These are phyloP conservation scores for Quercus wislizeni DNA, from an alignment of 306 rosid species.

Conservation along the genomic window DNA sequence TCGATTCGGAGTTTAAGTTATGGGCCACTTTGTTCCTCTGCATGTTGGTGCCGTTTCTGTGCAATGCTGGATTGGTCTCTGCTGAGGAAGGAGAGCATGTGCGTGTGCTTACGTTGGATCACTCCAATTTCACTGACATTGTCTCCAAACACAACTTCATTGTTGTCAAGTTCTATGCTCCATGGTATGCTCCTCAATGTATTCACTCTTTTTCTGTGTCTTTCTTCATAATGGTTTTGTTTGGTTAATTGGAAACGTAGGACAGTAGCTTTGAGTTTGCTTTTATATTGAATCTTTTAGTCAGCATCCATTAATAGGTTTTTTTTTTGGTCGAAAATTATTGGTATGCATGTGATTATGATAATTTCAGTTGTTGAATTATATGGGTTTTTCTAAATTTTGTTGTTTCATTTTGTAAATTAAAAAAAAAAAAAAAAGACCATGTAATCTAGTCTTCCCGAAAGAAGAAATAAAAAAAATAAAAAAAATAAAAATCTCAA, in stretches of 20 bases:
- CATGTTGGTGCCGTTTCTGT: background rate
- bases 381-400: background rate
- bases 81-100: conserved; percentile 73
- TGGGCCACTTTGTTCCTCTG: background rate
- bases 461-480: no score
- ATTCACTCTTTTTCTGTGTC: background rate
- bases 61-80: background rate
- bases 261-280: background rate
- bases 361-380: background rate
- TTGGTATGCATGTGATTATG: background rate
- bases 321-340: no score
- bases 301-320: no score
- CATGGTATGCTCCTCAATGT: conserved; percentile 45
- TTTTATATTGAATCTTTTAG: no score
- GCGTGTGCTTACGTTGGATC: conserved; percentile 75
- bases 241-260: background rate
- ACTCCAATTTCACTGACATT: conserved; percentile 71
- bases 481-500: no score
- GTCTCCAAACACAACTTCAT: conserved; percentile 71
- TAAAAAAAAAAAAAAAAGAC: no score
- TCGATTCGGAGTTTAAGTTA: conserved; percentile 60
- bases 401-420: background rate
- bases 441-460: no score
- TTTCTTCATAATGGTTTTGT: background rate
- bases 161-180: conserved; percentile 91